Base-by-base conservation (phyloP, 768 basidiomycete species). In the Ramaria sp. region DNA sequence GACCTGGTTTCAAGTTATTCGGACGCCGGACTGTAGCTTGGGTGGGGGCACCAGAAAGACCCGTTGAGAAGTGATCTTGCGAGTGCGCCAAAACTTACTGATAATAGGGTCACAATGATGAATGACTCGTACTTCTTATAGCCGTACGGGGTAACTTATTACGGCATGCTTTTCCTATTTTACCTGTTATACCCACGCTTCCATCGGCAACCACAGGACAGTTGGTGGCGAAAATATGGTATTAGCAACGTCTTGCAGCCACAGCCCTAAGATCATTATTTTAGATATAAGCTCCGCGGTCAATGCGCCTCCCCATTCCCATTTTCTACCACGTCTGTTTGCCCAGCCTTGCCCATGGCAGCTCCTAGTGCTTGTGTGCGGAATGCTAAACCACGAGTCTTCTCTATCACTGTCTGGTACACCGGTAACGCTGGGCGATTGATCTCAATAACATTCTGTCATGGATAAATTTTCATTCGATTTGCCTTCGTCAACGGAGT, bases 371-470 rank as follows among this genome's bases (percentile, higher is more conserved):
- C 92, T 66, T 93, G 91, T 0, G 92, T 92, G 55, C 94, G 84
- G 70, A 96, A 82, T 0, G 91, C 83, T 58, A 97, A 75, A 43
- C 93, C 92, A 46, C 91, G 84, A 1, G 93, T 96, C 69, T 93
- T 95, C 70, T 97, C 94, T 63, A 96, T 96, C 63, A 97, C 85
- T 4, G 87, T 80, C 66, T 95, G 94, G 71, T 95, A 95, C 19
- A 94, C 84, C 1, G 94, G 91, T 43, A 86, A 78, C 42, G 91
- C 81, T 7, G 91, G 88, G 15, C 93, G 84, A 68, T 90, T 84
- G 70, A 98, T 97, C 71, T 94, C 87, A 64, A 98, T 95, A 63
- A 95, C 88, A 68, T 98, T 96, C 91, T 93, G 70, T 27, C 60
- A n/a, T 33, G 47, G 48, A 73, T 56, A 39, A 37, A 1, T 33